phyloP scores from a whole-genome alignment of 116 monocot genomes.

The Dioscorea cayenensis region DNA sequence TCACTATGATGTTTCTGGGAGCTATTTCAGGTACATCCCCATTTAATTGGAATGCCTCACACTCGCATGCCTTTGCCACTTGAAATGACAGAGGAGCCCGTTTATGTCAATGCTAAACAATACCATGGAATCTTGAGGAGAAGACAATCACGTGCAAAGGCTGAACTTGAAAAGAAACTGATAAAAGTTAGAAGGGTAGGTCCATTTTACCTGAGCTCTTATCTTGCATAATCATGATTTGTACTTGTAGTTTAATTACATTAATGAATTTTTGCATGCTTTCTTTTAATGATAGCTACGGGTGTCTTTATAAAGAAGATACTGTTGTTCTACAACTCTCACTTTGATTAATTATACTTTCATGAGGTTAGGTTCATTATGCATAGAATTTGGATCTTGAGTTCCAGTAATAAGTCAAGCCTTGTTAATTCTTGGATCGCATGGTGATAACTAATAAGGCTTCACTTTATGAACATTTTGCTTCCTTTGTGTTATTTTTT shows the following conservation, averaged over 20 bases:
- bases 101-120: conserved; percentile 95
- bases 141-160: conserved; percentile 90
- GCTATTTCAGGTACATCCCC: conserved; percentile 56
- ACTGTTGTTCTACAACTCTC: too few relatives aligned
- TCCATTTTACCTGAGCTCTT: background rate
- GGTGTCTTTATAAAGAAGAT: too few relatives aligned
- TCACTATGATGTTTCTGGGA: background rate
- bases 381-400: too few relatives aligned
- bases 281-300: too few relatives aligned
- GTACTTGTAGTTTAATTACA: background rate
- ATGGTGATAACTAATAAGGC: too few relatives aligned
- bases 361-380: too few relatives aligned
- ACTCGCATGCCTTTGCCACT: conserved; percentile 78
- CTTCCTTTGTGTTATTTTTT: too few relatives aligned
- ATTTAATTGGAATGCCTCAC: conserved; percentile 62
- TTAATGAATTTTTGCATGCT: background rate
- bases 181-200: conserved; percentile 81
- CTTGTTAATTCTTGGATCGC: too few relatives aligned
- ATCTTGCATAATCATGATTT: background rate
- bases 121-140: conserved; percentile 85
- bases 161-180: conserved; percentile 81
- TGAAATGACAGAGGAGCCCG: conserved; percentile 91
- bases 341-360: too few relatives aligned
- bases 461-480: too few relatives aligned
- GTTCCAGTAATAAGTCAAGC: too few relatives aligned